Percentiles rank a stretch among this genome's conserved stretches.
Conservation (phyloP, 176 grass and related monocot genomes). For the Carex myosuroides region DNA sequence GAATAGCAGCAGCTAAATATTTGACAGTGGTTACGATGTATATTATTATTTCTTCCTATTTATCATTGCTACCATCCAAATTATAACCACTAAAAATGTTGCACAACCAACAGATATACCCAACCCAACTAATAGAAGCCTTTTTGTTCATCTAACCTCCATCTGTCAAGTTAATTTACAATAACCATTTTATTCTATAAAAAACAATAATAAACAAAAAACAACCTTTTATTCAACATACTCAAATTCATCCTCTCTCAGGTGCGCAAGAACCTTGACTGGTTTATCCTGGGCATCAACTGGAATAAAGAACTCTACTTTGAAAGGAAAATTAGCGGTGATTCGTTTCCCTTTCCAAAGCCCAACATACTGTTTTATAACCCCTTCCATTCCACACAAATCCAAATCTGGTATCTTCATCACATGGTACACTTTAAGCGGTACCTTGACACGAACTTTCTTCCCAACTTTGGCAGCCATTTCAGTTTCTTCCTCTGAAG, state of each 20-base stretch:
- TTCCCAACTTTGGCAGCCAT: conserved; percentile 56
- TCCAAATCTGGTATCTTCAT: conserved; percentile 69
- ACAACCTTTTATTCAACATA: conserved; percentile 37
- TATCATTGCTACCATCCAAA: background rate
- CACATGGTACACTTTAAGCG: conserved; percentile 67
- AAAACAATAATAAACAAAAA: conserved; percentile 17
- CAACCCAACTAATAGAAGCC: background rate
- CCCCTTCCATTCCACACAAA: conserved; percentile 69
- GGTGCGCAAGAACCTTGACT: conserved; percentile 69
- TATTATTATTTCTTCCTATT: background rate
- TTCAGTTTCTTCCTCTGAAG: conserved; percentile 44
- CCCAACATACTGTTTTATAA: conserved; percentile 67
- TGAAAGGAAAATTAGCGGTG: conserved; percentile 70
- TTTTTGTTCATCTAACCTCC: conserved; percentile 15
- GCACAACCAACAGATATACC: background rate
- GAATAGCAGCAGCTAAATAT: background rate
- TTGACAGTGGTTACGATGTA: background rate
- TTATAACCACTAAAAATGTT: background rate
- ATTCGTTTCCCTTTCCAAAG: conserved; percentile 84
- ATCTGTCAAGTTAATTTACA: conserved; percentile 19
- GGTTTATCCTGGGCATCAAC: conserved; percentile 54
- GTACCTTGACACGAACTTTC: conserved; percentile 65
- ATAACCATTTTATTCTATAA: conserved; percentile 27
- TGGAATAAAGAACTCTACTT: conserved; percentile 59
- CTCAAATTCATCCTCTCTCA: conserved; percentile 87